Evolutionary conservation across 257 asterid species (phyloP).

Genomic region (Nicotiana sylvestris): DNA sequence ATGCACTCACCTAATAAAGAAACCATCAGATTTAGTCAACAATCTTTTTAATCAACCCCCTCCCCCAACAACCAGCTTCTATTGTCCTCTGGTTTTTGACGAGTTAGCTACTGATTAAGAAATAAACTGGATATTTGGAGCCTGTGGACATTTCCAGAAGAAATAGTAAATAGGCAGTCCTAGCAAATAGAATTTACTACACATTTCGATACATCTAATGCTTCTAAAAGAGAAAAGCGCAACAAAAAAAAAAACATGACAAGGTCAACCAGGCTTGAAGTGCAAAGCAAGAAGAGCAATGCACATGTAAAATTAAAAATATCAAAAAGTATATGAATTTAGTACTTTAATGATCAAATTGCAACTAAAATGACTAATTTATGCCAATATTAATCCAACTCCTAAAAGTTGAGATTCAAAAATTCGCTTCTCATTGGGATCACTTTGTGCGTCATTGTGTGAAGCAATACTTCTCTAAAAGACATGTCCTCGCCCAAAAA

Average conservation of each 20-base stretch:
- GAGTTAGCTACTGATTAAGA: not conserved
- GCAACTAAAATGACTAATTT: not conserved
- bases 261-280: not conserved
- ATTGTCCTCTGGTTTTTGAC: not conserved
- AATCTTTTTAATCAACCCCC: not conserved
- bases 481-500: not conserved
- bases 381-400: not conserved
- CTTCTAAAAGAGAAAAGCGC: not conserved
- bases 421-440: not conserved
- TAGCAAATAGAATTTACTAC: not conserved
- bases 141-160: not conserved
- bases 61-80: not conserved
- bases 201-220: not conserved
- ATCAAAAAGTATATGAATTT: not conserved
- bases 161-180: not conserved
- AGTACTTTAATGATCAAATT: not conserved
- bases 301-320: not conserved
- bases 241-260: not conserved
- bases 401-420: not conserved
- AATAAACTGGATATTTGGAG: not conserved
- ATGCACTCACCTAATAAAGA: not conserved
- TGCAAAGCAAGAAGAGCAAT: not conserved
- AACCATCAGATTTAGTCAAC: not conserved
- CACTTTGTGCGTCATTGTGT: not conserved
- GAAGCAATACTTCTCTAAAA: not conserved